Evolutionary conservation across 139 green algal species (phyloP).

Genomic region (Chlorella vulgaris): DNA sequence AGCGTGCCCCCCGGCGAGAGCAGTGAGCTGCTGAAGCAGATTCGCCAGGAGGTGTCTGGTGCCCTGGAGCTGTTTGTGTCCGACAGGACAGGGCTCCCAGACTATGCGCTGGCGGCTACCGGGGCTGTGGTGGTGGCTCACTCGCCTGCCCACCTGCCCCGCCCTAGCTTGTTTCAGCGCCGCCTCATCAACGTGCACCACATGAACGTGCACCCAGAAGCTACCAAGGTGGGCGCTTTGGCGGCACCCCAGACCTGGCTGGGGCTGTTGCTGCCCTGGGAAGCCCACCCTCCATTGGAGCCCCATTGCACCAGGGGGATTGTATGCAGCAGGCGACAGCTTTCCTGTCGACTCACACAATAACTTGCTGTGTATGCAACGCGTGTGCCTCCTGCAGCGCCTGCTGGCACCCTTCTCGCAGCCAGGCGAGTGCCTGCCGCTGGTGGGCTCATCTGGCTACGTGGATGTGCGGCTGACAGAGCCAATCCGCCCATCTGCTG

Average conservation of each 20-base stretch:
- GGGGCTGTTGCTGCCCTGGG: background rate
- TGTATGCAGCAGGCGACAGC: no score
- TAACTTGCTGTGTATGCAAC: no score
- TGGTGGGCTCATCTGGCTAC: slow-evolving; percentile 35
- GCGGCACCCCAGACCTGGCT: no score
- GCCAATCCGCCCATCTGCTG: slow-evolving; percentile 28
- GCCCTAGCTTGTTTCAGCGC: background rate
- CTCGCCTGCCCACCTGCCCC: slow-evolving; percentile 4
- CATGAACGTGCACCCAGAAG: background rate
- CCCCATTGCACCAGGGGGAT: no score
- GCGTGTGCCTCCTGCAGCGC: slow-evolving; percentile 42
- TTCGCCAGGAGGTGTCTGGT: background rate
- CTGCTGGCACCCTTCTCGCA: slow-evolving; percentile 29
- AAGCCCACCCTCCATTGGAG: no score
- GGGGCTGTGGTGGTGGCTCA: slow-evolving; percentile 41
- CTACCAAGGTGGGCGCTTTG: background rate
- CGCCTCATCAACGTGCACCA: background rate
- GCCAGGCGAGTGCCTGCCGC: slow-evolving; percentile 45
- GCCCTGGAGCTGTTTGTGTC: background rate
- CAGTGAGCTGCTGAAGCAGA: background rate
- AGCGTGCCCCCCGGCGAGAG: background rate
- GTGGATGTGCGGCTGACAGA: slow-evolving; percentile 42
- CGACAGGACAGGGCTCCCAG: slow-evolving; percentile 36
- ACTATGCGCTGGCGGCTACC: slow-evolving; percentile 37
- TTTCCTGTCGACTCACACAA: no score